Base-by-base conservation (phyloP, 106 monocot genomes). In the Xerophyta viscosa region DNA sequence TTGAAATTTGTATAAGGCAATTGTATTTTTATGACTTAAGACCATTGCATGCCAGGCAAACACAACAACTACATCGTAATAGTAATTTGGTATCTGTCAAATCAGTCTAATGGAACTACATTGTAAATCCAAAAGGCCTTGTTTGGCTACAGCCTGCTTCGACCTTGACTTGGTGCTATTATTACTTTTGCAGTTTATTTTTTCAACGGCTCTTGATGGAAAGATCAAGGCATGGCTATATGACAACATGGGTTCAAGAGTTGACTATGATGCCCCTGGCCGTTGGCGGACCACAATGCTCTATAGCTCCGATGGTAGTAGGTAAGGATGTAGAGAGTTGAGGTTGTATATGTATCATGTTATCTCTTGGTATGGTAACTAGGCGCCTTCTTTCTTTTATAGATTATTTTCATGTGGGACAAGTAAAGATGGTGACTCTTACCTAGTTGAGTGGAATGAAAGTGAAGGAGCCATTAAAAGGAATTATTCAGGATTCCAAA, bases 321-420 rank as follows among this genome's bases (percentile, higher is more conserved):
- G 86, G 81, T 74, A 62, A 48, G 54, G 19, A 15, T 8, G 26
- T n/a, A 52, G 27, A 27, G 33, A 52, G 25, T 28, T 12, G 15
- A 3, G n/a, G 8, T 27, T 52, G 45, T 2, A 14, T 17, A 52
- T 52, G 10, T 8, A 8, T 27, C 27, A 15, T 1, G 11, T 24
- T 36, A 6, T 36, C n/a, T n/a, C n/a, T 36, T 36, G 7, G 11
- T 36, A 36, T 36, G 7, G 11, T 36, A 6, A 6, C 5, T 36
- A 36, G 33, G 7, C 39, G 10, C 55, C 31, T 15, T 60, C 39
- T 71, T 63, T 45, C 27, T 48, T 45, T 20, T 55, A 5, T 65
- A 90, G 90, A 65, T 74, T 90, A 31, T 90, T 90, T 56, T 84
- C 90, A 25, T 90, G 90, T 71, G 90, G 90, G 33, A 90, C 90